Evolutionary conservation across 768 basidiomycete species (phyloP).

Genomic region (Coprinopsis cinerea): DNA sequence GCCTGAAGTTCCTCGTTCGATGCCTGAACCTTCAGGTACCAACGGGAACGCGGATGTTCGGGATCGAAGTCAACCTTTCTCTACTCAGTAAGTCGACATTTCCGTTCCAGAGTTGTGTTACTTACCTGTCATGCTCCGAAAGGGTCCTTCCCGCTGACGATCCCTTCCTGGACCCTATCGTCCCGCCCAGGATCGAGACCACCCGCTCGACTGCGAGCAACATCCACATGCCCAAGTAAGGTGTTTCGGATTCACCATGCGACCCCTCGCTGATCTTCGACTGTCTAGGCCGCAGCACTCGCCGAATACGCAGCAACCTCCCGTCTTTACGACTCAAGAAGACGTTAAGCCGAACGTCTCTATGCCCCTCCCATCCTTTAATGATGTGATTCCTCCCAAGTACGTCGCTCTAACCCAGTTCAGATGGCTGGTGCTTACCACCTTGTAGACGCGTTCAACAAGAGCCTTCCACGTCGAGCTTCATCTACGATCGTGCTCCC

Average conservation of each 20-base stretch:
- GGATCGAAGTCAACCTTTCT: not conserved
- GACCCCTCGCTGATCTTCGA: not conserved
- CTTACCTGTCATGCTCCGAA: not conserved
- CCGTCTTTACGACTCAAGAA: conserved; percentile 19
- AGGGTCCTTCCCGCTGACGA: not conserved
- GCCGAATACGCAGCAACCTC: conserved; percentile 16
- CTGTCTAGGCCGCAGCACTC: conserved; percentile 18
- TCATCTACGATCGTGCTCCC: not conserved
- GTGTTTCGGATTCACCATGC: not conserved
- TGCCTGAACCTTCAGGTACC: not conserved
- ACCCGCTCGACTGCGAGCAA: conserved; percentile 14
- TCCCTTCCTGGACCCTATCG: conserved; percentile 4
- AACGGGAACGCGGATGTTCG: not conserved
- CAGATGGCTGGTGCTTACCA: not conserved
- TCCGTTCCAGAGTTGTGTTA: not conserved
- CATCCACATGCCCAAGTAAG: conserved; percentile 27
- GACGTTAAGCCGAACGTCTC: conserved; percentile 21
- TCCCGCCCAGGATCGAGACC: conserved; percentile 19
- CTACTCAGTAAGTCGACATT: not conserved
- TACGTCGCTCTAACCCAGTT: not conserved
- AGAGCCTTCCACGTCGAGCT: conserved; percentile 14
- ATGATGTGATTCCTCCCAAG: conserved; percentile 29
- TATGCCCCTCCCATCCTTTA: conserved; percentile 39
- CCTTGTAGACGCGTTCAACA: not conserved
- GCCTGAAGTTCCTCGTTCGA: not conserved